Base-by-base conservation (phyloP, 106 monocot genomes). In the Xerophyta viscosa region DNA sequence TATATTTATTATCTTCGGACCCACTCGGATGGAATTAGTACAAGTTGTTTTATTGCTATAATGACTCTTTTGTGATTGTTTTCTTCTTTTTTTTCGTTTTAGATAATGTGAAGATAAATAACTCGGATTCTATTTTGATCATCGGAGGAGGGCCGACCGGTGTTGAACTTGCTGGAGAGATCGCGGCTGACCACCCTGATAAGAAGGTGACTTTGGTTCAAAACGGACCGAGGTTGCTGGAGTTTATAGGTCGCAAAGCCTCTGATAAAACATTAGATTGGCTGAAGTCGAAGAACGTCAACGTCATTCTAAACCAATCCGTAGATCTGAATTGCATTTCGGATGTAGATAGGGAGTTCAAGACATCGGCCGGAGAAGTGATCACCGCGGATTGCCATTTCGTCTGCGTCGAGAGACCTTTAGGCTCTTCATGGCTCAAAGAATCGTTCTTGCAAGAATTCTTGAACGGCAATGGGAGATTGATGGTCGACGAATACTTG, bases 131-230 rank as follows among this genome's bases (percentile, higher is more conserved):
- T 27, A 42, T 77, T 23, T 41, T 77, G 20, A 62, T 77, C 13
- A 66, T 77, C n/a, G 71, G 71, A 31, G 77, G 77, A 1, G 77
- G 71, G 4, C 77, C 60, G 20, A 62, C 71, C 0, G 71, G 77
- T 25, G 71, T 71, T 29, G 77, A 77, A 54, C 77, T 77, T 27
- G 71, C 71, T 29, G 71, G 39, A 13, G 77, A 77, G 56, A 71
- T 71, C 44, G 66, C 62, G 21, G 57, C 46, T 1, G 77, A 71
- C 31, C 66, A 57, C 54, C 77, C 62, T 13, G 62, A 58, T 0
- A 71, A 71, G 61, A 77, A 77, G 61, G 62, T 77, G 8, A 77
- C 77, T 30, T 21, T 77, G 33, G 61, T 73, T 20, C 72, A 66
- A 17, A 37, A 54, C 29, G 73, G 73, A 52, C 24, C 24, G 13